Percentiles rank a stretch among this genome's conserved stretches.
Evolutionary conservation across 768 basidiomycete genomes (phyloP).

Genomic region (Calocybe gangraenosa): DNA sequence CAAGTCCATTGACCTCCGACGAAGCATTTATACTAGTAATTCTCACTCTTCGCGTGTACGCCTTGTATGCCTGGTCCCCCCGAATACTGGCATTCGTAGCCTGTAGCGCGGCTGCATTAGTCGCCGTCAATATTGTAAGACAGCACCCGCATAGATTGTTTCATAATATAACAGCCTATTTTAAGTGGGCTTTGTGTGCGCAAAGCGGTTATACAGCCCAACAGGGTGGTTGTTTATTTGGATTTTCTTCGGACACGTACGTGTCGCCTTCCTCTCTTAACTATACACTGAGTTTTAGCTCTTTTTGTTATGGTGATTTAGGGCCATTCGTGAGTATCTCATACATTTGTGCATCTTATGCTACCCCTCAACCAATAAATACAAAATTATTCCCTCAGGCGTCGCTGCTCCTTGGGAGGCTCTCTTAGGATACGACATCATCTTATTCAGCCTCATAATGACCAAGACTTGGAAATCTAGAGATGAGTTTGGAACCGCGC

Average conservation of each 20-base stretch:
- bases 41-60: conserved; percentile 44
- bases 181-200: conserved; percentile 38
- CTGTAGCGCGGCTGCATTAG: conserved; percentile 25
- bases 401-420: conserved; percentile 45
- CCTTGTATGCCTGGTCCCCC: conserved; percentile 41
- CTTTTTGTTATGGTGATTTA: neutral
- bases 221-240: conserved; percentile 32
- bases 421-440: conserved; percentile 42
- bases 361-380: neutral
- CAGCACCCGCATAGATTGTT: neutral
- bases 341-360: neutral
- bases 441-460: conserved; percentile 45
- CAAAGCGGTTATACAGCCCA: conserved; percentile 23
- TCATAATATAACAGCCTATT: neutral
- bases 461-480: conserved; percentile 37
- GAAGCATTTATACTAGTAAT: conserved; percentile 25
- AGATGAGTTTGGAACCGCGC: conserved; percentile 23
- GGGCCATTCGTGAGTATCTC: conserved; percentile 16
- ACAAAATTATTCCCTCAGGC: conserved; percentile 20
- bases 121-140: conserved; percentile 31
- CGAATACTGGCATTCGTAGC: conserved; percentile 33
- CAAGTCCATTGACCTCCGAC: neutral
- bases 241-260: conserved; percentile 25
- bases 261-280: conserved; percentile 8
- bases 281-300: neutral